Conservation (phyloP, 2,329 filamentous ascomycete species). For the Trichoderma atrobrunneum region DNA sequence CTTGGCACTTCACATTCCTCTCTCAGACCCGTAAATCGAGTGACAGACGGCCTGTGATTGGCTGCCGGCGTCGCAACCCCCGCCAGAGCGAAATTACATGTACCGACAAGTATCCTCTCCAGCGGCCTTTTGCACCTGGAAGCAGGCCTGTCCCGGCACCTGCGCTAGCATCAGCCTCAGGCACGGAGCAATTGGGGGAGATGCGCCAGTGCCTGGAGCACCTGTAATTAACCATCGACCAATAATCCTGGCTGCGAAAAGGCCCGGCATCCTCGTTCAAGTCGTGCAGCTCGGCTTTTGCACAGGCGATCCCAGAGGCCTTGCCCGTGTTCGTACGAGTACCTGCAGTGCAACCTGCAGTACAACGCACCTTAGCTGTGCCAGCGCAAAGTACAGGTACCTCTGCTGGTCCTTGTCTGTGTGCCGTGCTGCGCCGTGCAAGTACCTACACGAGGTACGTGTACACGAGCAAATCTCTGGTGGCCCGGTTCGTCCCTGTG, state of each 20-base stretch:
- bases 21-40: constrained; percentile 4
- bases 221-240: background rate
- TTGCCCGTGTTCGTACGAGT: background rate
- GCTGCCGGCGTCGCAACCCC: background rate
- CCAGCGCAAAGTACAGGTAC: background rate
- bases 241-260: constrained; percentile 8
- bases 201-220: background rate
- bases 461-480: constrained; percentile 10
- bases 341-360: background rate
- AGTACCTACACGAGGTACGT: background rate
- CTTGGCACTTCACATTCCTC: constrained; percentile 6
- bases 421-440: background rate
- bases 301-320: constrained; percentile 2
- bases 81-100: constrained; percentile 18
- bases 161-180: background rate
- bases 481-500: constrained; percentile 6
- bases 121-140: background rate
- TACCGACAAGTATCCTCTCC: background rate
- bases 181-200: background rate
- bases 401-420: background rate
- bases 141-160: constrained; percentile 8
- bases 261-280: constrained; percentile 8
- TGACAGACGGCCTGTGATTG: background rate
- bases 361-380: background rate
- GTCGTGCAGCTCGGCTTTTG: constrained; percentile 14